These are phyloP conservation scores for Talaromyces verruculosus DNA, from an alignment of 2,329 filamentous ascomycete genomes.

Conservation along the genomic window DNA sequence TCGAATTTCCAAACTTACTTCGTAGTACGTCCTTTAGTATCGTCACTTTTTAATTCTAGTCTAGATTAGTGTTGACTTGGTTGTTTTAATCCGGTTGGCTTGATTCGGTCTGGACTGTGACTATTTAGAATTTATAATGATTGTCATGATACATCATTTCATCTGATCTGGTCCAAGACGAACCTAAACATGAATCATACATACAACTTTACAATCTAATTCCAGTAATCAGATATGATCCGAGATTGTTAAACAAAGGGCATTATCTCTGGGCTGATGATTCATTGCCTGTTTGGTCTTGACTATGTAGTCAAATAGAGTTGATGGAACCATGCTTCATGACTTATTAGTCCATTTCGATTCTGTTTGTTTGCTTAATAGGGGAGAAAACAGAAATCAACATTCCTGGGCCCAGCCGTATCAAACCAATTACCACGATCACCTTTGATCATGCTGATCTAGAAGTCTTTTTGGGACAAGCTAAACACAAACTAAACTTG, in stretches of 20 bases:
- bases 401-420: background rate
- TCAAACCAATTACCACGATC: background rate
- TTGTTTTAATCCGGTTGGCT: background rate
- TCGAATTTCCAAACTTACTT: background rate
- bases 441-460: background rate
- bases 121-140: background rate
- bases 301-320: background rate
- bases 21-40: background rate
- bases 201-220: background rate
- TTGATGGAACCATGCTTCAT: background rate
- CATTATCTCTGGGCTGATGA: background rate
- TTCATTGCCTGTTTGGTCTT: background rate
- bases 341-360: background rate
- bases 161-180: background rate
- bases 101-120: background rate
- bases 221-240: conserved; percentile 1
- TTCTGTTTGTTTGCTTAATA: background rate
- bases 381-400: background rate
- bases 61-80: background rate
- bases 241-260: background rate
- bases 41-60: background rate
- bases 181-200: background rate
- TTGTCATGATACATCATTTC: conserved; percentile 11
- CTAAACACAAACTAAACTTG: conserved; percentile 2
- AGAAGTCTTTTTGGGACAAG: background rate